Evolutionary conservation across 805 yeast species (phyloP).

Genomic region (Teunomyces aglyptinius): DNA sequence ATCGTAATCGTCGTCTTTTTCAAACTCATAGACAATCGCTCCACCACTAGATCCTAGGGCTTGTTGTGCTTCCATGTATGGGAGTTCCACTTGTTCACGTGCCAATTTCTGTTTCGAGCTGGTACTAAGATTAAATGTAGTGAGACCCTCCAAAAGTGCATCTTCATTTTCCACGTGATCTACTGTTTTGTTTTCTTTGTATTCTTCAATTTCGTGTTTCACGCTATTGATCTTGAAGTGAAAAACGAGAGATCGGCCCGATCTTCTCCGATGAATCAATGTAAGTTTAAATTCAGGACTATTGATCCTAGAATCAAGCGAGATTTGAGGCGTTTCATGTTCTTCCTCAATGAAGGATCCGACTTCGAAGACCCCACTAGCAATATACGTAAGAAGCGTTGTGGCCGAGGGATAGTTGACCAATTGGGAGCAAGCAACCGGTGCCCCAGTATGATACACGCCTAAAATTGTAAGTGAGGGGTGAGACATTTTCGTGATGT

Average conservation of each 20-base stretch:
- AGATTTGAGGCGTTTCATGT: slow-evolving; percentile 52
- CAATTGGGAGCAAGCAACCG: slow-evolving; percentile 34
- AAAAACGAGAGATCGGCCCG: slow-evolving; percentile 73
- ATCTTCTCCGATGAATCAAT: slow-evolving; percentile 71
- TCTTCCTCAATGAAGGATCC: slow-evolving; percentile 48
- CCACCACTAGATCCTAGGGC: slow-evolving; percentile 66
- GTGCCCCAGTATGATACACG: slow-evolving; percentile 37
- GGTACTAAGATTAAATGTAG: slow-evolving; percentile 84
- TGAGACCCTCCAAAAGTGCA: slow-evolving; percentile 62
- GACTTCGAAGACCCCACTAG: slow-evolving; percentile 69
- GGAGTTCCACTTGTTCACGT: slow-evolving; percentile 81
- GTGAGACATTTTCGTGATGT: slow-evolving; percentile 46
- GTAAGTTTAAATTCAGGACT: slow-evolving; percentile 43
- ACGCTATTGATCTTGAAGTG: slow-evolving; percentile 51
- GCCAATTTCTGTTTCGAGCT: slow-evolving; percentile 74
- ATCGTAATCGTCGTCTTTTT: slow-evolving; percentile 95
- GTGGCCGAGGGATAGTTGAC: slow-evolving; percentile 52
- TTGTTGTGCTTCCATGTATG: slow-evolving; percentile 86
- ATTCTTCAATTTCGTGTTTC: slow-evolving; percentile 40
- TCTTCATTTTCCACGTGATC: slow-evolving; percentile 42
- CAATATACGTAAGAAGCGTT: slow-evolving; percentile 62
- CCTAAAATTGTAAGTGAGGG: slow-evolving; percentile 34
- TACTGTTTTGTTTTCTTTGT: slow-evolving; percentile 14
- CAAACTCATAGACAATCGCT: slow-evolving; percentile 93
- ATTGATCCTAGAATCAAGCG: slow-evolving; percentile 47